Evolutionary conservation across 129 eudicot genomes (phyloP), one percentile per base, ranked within the genome.

Genomic region (Sambucus nigra): DNA sequence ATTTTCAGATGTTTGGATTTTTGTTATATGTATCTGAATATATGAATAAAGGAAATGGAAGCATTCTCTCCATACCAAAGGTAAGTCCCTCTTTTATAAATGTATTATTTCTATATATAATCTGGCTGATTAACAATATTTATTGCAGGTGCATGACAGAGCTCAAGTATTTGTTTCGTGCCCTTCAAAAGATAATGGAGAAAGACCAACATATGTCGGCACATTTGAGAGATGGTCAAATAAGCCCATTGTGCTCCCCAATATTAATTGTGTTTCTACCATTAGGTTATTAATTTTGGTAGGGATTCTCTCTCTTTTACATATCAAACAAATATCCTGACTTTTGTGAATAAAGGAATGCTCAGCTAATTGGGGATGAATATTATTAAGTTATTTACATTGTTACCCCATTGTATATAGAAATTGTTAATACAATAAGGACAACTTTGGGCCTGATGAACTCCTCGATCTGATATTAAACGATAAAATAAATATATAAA

Each of bases 91-190:
- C 17, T 8, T 27, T 5, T 27, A 10, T n/a, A 46, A 7, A 16
- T 45, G 22, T 5, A 45, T n/a, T n/a, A n/a, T n/a, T n/a, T n/a
- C n/a, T 45, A 45, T 18, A 19, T 45, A 17, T 17, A 5, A n/a
- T 17, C 50, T 45, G 16, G 4, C 25, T 12, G 12, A 35, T 12
- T 35, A 59, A 18, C 27, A 46, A 20, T 51, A 7, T 40, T 11
- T 15, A 61, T 57, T 65, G 62, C 81, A 89, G 98, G 95, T 89
- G 69, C 95, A 89, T 69, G 98, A 89, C 67, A 86, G 98, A 72
- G 98, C 94, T 55, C 98, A 84, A 68, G 88, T 89, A 46, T 89
- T 76, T 60, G 69, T 85, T 66, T 71, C 84, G 26, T 89, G 98
- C 51, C 68, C 65, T 57, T 47, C 76, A 21, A 72, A 66, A 58